Conservation (phyloP, 2,329 filamentous ascomycete genomes). For the Delphinella strobiligena region DNA sequence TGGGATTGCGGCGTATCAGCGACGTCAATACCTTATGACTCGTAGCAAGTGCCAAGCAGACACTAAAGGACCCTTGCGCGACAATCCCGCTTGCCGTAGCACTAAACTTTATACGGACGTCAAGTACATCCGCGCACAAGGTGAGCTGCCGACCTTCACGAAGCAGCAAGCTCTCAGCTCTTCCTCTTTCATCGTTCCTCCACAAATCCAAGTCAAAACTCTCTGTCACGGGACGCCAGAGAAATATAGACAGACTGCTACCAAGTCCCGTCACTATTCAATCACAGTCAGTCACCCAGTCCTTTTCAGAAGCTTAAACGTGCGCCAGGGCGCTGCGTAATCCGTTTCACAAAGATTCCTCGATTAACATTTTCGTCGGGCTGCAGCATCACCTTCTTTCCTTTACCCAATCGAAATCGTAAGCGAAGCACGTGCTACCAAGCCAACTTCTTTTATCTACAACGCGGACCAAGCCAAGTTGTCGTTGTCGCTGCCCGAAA, state of each 20-base stretch:
- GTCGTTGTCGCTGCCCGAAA: too few species aligned
- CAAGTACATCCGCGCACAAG: background rate
- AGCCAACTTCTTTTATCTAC: too few species aligned
- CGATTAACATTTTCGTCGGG: background rate
- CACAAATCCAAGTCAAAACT: too few species aligned
- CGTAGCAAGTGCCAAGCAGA: background rate
- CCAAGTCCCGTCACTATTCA: background rate
- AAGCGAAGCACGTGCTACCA: too few species aligned
- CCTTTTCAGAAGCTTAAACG: background rate
- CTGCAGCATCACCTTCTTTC: slow-evolving; percentile 4
- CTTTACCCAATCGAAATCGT: too few species aligned
- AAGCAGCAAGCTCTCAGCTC: background rate
- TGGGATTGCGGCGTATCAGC: background rate
- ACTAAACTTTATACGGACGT: background rate
- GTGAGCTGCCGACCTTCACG: background rate
- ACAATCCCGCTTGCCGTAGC: background rate
- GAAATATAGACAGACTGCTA: too few species aligned
- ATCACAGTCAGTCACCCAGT: background rate
- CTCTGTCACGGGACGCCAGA: too few species aligned
- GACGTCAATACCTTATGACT: background rate
- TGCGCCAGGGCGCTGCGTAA: slow-evolving; percentile 9
- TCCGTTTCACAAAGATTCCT: slow-evolving; percentile 6
- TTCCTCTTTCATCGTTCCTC: too few species aligned
- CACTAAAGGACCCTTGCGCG: background rate
- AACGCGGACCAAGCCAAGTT: too few species aligned